A percentile compares a stretch with the other conserved stretches of the same genome.
Conservation (phyloP, 495 filamentous ascomycete species). For the Talaromyces stipitatus region DNA sequence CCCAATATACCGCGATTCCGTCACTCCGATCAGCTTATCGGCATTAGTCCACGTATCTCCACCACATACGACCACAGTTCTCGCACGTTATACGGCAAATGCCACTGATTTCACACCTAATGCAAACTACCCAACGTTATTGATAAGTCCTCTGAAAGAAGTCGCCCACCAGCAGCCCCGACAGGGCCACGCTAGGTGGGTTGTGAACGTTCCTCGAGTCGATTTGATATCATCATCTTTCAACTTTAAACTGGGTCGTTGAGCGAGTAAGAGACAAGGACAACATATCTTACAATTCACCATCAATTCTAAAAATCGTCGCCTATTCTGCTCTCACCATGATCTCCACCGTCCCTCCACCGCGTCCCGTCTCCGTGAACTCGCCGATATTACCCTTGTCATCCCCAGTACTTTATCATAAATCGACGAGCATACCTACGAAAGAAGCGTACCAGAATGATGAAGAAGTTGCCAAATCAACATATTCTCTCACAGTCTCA, state of each 20-base stretch:
- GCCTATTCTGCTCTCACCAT: conserved; percentile 9
- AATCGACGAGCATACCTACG: conserved; percentile 19
- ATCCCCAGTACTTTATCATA: conserved; percentile 12
- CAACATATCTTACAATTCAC: background rate
- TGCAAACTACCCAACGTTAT: background rate
- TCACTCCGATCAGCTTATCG: background rate
- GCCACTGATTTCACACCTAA: background rate
- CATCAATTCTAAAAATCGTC: conserved; percentile 2
- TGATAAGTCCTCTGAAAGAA: background rate
- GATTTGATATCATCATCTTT: background rate
- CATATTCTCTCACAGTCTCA: conserved; percentile 12
- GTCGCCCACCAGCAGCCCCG: conserved; percentile 7
- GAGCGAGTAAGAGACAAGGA: background rate
- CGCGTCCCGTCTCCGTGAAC: conserved; percentile 29
- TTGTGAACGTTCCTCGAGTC: background rate
- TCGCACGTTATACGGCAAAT: background rate
- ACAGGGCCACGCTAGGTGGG: conserved; percentile 20
- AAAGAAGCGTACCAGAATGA: conserved; percentile 18
- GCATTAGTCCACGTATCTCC: background rate
- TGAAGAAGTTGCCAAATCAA: conserved; percentile 11
- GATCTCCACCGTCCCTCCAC: conserved; percentile 26
- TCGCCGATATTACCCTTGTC: conserved; percentile 20
- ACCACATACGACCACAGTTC: background rate
- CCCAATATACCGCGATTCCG: background rate
- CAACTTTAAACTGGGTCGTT: background rate